phyloP scores from a whole-genome alignment of 805 yeast species.

The Metschnikowia cerradonensis region DNA sequence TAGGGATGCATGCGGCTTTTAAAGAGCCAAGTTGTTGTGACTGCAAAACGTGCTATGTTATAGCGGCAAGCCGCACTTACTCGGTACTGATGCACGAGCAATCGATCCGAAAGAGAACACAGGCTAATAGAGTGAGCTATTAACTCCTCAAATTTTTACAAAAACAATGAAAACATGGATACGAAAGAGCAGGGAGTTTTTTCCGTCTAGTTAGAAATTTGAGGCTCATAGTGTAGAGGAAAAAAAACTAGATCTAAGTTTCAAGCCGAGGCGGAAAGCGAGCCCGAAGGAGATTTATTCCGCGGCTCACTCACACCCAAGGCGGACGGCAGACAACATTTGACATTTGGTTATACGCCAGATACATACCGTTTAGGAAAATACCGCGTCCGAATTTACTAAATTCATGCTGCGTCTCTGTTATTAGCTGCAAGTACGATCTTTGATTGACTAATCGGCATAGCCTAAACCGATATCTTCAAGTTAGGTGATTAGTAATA shows the following conservation, averaged over 20 bases:
- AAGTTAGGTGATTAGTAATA: neutral
- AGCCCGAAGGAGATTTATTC: neutral
- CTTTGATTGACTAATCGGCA: neutral
- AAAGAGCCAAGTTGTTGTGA: neutral
- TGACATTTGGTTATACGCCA: neutral
- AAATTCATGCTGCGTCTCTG: neutral
- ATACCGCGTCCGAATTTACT: neutral
- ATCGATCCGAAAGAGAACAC: neutral
- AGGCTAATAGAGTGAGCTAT: neutral
- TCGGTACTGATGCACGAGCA: neutral
- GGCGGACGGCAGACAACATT: neutral
- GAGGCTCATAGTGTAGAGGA: neutral
- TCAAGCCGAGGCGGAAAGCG: neutral
- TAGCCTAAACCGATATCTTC: neutral
- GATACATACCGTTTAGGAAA: neutral
- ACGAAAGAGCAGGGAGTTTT: neutral
- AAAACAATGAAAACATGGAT: neutral
- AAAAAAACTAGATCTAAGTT: neutral
- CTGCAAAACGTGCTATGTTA: neutral
- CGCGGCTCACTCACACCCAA: neutral
- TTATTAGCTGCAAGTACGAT: neutral
- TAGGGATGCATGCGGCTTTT: neutral
- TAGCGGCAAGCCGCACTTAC: neutral
- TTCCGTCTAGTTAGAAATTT: neutral
- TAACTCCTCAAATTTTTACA: neutral